Evolutionary conservation across 192 early-diverging fungal species (phyloP), one percentile per base, ranked within the genome.

Genomic region (Pilaira anomala): DNA sequence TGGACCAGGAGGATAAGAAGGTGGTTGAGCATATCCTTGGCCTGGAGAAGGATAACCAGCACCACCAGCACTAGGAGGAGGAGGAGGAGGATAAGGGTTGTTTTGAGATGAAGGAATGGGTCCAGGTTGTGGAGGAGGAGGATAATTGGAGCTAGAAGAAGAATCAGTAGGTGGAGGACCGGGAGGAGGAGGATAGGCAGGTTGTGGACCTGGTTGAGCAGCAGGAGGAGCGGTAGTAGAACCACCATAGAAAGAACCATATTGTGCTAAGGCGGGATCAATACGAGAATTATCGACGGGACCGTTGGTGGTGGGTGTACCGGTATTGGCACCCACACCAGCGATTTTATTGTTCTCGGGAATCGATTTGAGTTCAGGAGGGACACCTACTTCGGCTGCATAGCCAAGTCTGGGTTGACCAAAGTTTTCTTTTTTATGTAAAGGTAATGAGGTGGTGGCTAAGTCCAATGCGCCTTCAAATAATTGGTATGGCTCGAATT

Each of bases 231-330:
- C 67, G 24, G 73, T 62, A 1, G 73, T 56, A 7, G 57, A 22
- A 49, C 50, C 68, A 30, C 65, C 73, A 19, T 75, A 70, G 45
- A 70, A 71, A 16, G 69, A 68, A 7, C 65, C 69, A 36, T 71
- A 73, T 4, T 44, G 68, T 16, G 67, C 65, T 25, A 33, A 21
- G 19, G 25, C 6, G 9, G n/a, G 29, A 48, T 26, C 53, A 63
- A 71, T 67, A 71, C 45, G 66, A 3, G 48, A 63, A 13, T 48
- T 21, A 28, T 63, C 54, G 36, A 71, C 74, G 3, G 70, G 41
- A 3, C 61, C 63, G 44, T 69, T 69, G 3, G 45, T 29, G 11
- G 53, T 62, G 21, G 57, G 49, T 29, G 18, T 46, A 46, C 4
- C 33, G 19, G 42, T 33, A 29, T 66, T 66, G 9, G 14, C 39